Base-by-base conservation (phyloP, 768 basidiomycete species). In the Floccularia luteovirens region DNA sequence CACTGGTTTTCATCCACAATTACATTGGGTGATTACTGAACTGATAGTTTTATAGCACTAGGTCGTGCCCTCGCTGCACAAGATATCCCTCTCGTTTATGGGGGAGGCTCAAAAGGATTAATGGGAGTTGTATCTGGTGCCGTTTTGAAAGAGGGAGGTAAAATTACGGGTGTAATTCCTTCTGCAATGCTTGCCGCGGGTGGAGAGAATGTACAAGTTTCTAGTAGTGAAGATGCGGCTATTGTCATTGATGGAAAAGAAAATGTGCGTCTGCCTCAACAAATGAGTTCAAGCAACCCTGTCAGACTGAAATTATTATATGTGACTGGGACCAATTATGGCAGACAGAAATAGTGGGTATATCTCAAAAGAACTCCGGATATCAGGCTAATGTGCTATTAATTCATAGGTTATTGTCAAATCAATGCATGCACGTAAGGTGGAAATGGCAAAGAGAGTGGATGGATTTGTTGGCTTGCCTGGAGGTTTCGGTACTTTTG, bases 401-500 rank as follows among this genome's bases (percentile, higher is more conserved):
- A 40, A 30, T 16, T 19, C 37, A 10, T 32, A 84, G 77, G 66
- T 90, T 39, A 57, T 90, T 5, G 87, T 90, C 2, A 64, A 76
- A 43, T 83, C 83, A 0, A 91, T 90, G 86, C 87, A 89, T 46
- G 80, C 92, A 50, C 79, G 93, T 11, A 97, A 97, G 54, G 70
- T 85, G 6, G 79, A 86, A 56, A 96, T 98, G 92, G 91, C 93
- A 0, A 75, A 74, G 47, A 67, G 84, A 6, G 77, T 76, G 0
- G 70, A 74, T 13, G 92, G 80, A 0, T 99, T 99, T 51, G 64
- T 97, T 34, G 89, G 81, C 8, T 65, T 99, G 14, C 93, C 94
- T 1, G 94, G 94, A 14, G 94, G 94, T 0, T 96, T 79, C 54
- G 94, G 94, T 7, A 97, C 93, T 0, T 89, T 90, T 47, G 96